These are phyloP conservation scores for Lepidium didymum DNA, from an alignment of 345 rosid genomes.

Conservation along the genomic window DNA sequence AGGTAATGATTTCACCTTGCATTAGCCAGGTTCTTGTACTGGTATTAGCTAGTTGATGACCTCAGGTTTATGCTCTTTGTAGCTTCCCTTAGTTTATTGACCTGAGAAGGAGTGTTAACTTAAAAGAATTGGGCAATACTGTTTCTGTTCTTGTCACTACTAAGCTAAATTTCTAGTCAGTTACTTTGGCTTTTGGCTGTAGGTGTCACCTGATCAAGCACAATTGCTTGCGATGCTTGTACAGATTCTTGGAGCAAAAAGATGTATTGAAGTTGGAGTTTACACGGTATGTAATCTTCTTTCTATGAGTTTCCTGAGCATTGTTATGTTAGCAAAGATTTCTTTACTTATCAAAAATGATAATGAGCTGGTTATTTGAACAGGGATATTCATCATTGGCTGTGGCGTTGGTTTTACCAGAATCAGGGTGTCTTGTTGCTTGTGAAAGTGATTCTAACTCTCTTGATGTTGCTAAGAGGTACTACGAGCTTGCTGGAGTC, in stretches of 20 bases:
- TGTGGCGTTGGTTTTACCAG: conserved; percentile 70
- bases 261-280: conserved; percentile 89
- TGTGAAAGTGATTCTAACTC: conserved; percentile 75
- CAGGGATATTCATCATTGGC: conserved; percentile 96
- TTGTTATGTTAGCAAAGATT: background rate
- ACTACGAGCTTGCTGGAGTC: conserved; percentile 71
- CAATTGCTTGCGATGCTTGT: conserved; percentile 89
- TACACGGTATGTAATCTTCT: conserved; percentile 47
- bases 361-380: background rate
- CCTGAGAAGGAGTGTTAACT: background rate
- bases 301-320: background rate
- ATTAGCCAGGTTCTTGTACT: background rate
- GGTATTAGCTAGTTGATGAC: background rate
- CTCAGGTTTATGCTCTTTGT: background rate
- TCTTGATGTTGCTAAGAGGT: conserved; percentile 72
- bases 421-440: conserved; percentile 77
- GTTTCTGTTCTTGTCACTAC: background rate
- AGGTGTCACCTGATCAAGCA: conserved; percentile 96
- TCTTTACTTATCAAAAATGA: background rate
- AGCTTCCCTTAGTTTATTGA: background rate
- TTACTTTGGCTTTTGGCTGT: background rate
- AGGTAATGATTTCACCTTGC: conserved; percentile 31
- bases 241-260: conserved; percentile 68
- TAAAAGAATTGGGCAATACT: background rate
- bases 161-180: no score